Evolutionary conservation across 2,329 filamentous ascomycete species (phyloP).

Genomic region (Pseudonectria buxi): DNA sequence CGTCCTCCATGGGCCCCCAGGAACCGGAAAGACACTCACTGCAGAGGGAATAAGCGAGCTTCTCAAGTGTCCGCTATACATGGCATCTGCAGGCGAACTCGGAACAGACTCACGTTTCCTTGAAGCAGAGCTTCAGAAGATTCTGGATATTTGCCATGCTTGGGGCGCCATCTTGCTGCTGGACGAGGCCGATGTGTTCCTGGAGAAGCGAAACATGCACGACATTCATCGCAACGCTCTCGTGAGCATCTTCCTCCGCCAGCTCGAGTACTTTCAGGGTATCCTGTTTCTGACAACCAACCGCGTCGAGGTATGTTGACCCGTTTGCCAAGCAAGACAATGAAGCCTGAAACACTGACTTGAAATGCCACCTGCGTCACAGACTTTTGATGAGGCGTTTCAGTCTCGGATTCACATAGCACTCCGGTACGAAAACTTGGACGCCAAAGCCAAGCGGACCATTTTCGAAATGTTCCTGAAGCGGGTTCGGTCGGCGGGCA

Average conservation of each 20-base stretch:
- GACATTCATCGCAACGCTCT: conserved; percentile 81
- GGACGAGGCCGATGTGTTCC: conserved; percentile 79
- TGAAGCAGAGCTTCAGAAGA: conserved; percentile 72
- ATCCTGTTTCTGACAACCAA: conserved; percentile 89
- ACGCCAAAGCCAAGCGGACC: conserved; percentile 62
- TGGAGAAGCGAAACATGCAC: conserved; percentile 75
- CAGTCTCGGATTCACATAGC: conserved; percentile 83
- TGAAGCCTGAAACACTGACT: background rate
- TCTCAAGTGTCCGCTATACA: conserved; percentile 74
- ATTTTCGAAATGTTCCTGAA: conserved; percentile 84
- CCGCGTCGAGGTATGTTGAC: conserved; percentile 54
- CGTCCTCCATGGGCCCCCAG: conserved; percentile 78
- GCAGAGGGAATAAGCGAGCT: conserved; percentile 82
- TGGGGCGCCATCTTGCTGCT: conserved; percentile 83
- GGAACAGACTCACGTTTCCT: conserved; percentile 69
- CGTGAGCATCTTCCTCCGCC: conserved; percentile 78
- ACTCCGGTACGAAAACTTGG: conserved; percentile 70
- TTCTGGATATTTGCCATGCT: conserved; percentile 76
- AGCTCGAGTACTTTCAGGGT: conserved; percentile 87
- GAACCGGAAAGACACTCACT: conserved; percentile 83
- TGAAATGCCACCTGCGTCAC: background rate
- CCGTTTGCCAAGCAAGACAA: conserved; percentile 1
- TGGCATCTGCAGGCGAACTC: conserved; percentile 74
- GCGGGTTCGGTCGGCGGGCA: conserved; percentile 60
- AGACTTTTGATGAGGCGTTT: conserved; percentile 87